Evolutionary conservation across 2,329 filamentous ascomycete genomes (phyloP), one percentile per base, ranked within the genome.

Genomic region (Cladosporium sp.): DNA sequence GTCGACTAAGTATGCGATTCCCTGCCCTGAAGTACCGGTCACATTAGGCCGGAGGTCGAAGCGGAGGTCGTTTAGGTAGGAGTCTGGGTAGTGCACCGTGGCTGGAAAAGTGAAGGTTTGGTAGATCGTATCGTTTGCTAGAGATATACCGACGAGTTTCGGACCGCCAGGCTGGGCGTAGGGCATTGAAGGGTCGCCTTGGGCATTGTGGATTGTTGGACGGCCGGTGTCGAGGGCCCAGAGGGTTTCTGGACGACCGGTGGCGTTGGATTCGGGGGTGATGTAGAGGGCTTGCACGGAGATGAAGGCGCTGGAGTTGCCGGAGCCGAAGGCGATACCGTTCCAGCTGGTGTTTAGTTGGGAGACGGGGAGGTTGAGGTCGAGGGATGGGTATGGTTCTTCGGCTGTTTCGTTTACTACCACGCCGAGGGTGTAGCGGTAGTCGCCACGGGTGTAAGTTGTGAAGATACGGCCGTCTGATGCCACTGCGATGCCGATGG

Each of bases 351-450:
- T 79, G 65, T 81, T 82, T 28, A 80, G 71, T 26, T 76, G 68
- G 56, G 69, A 63, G 1, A 72, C 66, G 8, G 75, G 74, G 8
- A 77, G 71, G 46, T 82, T 80, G 23, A 79, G 69, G 8, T 69
- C 77, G 1, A 75, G 67, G 36, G 72, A 78, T 3, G 82, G 83
- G 64, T 84, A 85, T 1, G 82, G 75, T 16, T 67, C 68, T 72
- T 84, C 82, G 3, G 80, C 79, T 1, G 81, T 83, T 66, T 79
- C 72, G 70, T 83, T 83, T 25, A 79, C 73, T 13, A 81, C 77
- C 56, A 82, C 81, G 6, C 81, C 81, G 3, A 84, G 75, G 0
- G 81, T 84, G 69, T 81, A 84, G 10, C 72, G 68, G 67, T 83
- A 81, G 28, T 72, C 71, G 14, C 81, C 82, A 8, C 82, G 78